Evolutionary conservation across 139 green algal species (phyloP), one percentile per base, ranked within the genome.

Genomic region (Tetradesmus obliquus): DNA sequence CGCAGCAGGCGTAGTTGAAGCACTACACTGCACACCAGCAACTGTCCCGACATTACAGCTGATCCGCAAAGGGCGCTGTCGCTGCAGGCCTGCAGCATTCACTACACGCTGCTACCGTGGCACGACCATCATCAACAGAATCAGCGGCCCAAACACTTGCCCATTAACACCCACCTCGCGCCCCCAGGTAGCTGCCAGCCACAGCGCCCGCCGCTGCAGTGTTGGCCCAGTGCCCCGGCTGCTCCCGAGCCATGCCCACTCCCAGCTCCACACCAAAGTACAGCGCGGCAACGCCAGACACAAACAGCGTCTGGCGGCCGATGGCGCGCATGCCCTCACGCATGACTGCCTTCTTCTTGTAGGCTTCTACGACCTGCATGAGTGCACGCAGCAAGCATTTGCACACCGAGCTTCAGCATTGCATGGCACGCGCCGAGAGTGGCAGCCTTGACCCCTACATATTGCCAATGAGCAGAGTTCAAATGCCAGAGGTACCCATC

Each of bases 231-330:
- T 91, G 22, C 4, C 71, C 79, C 5, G 69, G n/a, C 79, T 24
- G 9, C 2, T 60, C 89, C 9, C 89, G 45, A 0, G 20, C 55
- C 45, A 82, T 24, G 2, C 53, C 76, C 13, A 19, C 19, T 0
- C 79, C 89, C 24, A 88, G 66, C 89, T 92, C 89, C 2, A 80
- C 89, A 58, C 89, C 89, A 84, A 92, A 92, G 66, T 92, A 92
- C 8, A 92, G 79, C 17, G 53, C 89, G 6, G 87, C 87, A 3
- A 81, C 88, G 20, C 89, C 81, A 3, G 66, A 79, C 0, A 86
- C 57, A 19, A 92, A 88, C 45, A 92, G 32, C 32, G 89, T 85
- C 53, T 92, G 89, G 54, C 89, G 53, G 13, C 89, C 89, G 3
- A 92, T 60, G 57, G 79, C 71, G 22, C 88, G 51, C 24, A 92